A percentile compares a stretch with the other conserved stretches of the same genome.
Evolutionary conservation across 192 early-diverging fungal genomes (phyloP).

Genomic region (Coemansia pectinata): DNA sequence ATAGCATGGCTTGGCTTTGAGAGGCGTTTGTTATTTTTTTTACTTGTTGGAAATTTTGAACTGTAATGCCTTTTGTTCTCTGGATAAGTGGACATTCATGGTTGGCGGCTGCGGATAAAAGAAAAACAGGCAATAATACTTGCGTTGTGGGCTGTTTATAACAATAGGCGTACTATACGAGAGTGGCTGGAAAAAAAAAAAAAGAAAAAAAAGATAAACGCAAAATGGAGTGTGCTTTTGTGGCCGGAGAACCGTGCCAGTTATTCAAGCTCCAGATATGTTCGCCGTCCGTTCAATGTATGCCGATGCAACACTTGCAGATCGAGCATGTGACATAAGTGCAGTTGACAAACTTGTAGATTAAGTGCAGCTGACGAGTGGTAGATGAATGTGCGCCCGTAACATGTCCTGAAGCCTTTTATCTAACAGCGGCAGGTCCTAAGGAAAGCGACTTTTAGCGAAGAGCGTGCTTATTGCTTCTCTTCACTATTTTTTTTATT

Average conservation of each 20-base stretch:
- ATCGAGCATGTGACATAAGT: neutral
- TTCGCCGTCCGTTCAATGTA: slow-evolving; percentile 20
- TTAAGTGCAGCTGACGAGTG: too few species aligned
- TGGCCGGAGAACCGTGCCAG: neutral
- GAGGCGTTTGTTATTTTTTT: neutral
- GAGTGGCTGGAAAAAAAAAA: neutral
- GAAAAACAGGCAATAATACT: neutral
- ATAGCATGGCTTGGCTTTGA: neutral
- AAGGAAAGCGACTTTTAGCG: slow-evolving; percentile 14
- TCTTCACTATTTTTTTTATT: neutral
- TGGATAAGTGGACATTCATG: neutral
- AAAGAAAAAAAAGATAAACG: too few species aligned
- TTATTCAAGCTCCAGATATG: neutral
- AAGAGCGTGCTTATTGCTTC: too few species aligned
- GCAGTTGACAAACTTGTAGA: too few species aligned
- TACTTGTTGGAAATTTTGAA: neutral
- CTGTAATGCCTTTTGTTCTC: neutral
- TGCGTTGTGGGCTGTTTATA: neutral
- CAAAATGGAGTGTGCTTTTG: too few species aligned
- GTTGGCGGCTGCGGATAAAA: neutral
- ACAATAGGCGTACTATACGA: neutral
- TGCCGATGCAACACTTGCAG: slow-evolving; percentile 2
- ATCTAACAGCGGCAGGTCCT: slow-evolving; percentile 30
- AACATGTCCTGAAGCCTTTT: slow-evolving; percentile 35
- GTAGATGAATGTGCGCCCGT: slow-evolving; percentile 30